These are phyloP conservation scores for Chalciporus sphaerocephalus DNA, from an alignment of 768 basidiomycete species.

Conservation along the genomic window DNA sequence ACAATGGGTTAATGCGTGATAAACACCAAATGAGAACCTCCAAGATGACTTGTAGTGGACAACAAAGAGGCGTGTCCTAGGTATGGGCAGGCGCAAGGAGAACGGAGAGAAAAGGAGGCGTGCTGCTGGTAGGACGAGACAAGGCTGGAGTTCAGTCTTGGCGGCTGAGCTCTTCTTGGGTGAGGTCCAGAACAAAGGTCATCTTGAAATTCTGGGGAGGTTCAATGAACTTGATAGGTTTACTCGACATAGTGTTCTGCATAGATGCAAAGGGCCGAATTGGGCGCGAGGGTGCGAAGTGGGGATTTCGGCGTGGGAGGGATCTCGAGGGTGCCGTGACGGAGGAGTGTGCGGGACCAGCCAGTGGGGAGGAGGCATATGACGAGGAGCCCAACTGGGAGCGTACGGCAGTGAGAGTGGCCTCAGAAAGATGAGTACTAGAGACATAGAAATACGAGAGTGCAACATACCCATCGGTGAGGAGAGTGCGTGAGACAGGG, in stretches of 20 bases:
- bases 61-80: not conserved
- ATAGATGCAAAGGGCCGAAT: conserved; percentile 75
- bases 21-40: conserved; percentile 23
- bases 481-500: not conserved
- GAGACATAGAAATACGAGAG: not conserved
- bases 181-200: conserved; percentile 73
- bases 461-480: conserved; percentile 37
- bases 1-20: conserved; percentile 15
- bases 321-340: conserved; percentile 31
- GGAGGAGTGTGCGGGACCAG: conserved; percentile 35
- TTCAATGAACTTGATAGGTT: conserved; percentile 71
- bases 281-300: conserved; percentile 70
- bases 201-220: conserved; percentile 68
- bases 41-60: not conserved
- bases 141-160: conserved; percentile 41
- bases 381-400: conserved; percentile 22
- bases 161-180: conserved; percentile 77
- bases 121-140: not conserved
- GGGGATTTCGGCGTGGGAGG: conserved; percentile 40
- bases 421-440: conserved; percentile 16
- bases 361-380: conserved; percentile 60
- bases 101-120: not conserved
- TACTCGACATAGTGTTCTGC: conserved; percentile 30
- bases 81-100: not conserved
- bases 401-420: conserved; percentile 38